phyloP scores from a whole-genome alignment of 768 basidiomycete genomes.

The Candolleomyces aberdarensis region DNA sequence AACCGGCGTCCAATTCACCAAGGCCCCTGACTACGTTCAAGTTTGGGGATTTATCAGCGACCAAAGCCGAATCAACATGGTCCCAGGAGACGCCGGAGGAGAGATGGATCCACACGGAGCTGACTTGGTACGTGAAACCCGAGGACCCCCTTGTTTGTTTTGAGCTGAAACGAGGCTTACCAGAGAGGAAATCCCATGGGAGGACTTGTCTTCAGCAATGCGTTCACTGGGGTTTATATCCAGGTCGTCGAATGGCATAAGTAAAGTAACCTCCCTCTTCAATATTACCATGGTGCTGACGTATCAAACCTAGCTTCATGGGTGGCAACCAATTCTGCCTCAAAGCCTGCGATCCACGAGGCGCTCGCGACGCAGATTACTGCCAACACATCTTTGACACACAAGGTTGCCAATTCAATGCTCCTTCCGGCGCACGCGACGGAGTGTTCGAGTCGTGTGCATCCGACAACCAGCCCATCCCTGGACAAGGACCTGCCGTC shows the following conservation, averaged over 20 bases:
- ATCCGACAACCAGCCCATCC: conserved; percentile 7
- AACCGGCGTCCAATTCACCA: conserved; percentile 62
- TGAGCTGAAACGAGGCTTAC: background rate
- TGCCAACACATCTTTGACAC: conserved; percentile 66
- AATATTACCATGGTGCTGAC: background rate
- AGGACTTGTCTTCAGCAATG: conserved; percentile 33
- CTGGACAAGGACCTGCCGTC: conserved; percentile 34
- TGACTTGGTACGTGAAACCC: conserved; percentile 32
- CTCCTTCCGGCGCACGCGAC: conserved; percentile 49
- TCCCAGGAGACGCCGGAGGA: conserved; percentile 59
- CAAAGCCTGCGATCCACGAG: conserved; percentile 56
- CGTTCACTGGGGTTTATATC: conserved; percentile 22
- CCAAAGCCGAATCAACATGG: conserved; percentile 59
- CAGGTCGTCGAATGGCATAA: conserved; percentile 61
- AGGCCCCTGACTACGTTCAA: conserved; percentile 59
- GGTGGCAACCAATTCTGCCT: conserved; percentile 43
- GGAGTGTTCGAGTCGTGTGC: conserved; percentile 40
- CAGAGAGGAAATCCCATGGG: conserved; percentile 57
- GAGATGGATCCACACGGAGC: conserved; percentile 80
- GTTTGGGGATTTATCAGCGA: conserved; percentile 59
- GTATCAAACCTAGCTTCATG: conserved; percentile 1
- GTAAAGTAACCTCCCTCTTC: conserved; percentile 23
- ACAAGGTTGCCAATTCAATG: conserved; percentile 60
- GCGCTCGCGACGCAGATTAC: conserved; percentile 36
- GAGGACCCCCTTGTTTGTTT: background rate